Evolutionary conservation across 352 stramenopile species (phyloP), one percentile per base, ranked within the genome.

Genomic region (Aphanomyces invadans): DNA sequence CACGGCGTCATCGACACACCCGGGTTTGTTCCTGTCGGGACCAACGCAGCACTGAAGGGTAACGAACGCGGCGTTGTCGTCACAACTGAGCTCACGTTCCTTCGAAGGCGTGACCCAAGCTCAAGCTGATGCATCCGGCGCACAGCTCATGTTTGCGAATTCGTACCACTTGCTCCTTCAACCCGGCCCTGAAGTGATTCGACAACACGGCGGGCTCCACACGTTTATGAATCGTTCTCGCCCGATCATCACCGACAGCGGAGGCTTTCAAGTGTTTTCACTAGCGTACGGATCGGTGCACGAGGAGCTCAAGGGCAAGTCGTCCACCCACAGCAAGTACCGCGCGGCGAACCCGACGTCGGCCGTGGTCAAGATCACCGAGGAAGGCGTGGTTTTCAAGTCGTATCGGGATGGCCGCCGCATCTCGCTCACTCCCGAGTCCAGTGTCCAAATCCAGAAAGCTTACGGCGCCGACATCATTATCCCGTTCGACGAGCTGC

Each of bases 81-180:
- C 2, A 23, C 10, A 17, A 1, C 3, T n/a, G 12, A 61, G n/a
- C n/a, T 33, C 19, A 19, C 3, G 17, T 15, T 33, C 19, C 31
- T 42, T 31, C 4, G 29, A 19, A 64, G 55, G 55, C 17, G 55
- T 64, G 7, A 52, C 55, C 19, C 55, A 64, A 28, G 21, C 19
- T 3, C 59, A 77, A 52, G 80, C 78, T 26, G 72, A 86, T 66
- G 65, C 72, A 31, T 31, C 73, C 12, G 78, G 77, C 26, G 80
- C 87, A 46, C 78, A 90, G 59, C 74, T 95, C 7, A 77, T 88
- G 42, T 95, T 95, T 72, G 76, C 75, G 29, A 95, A 97, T 71
- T 94, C 89, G 0, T 97, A 96, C 72, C 89, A 97, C 73, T 70
- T 97, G 5, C 66, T 96, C 42, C 70, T 97, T 7, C 87, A 95